A percentile compares a stretch with the other conserved stretches of the same genome.
Evolutionary conservation across 73 alveolate species (phyloP).

Genomic region (Blepharisma stoltei): DNA sequence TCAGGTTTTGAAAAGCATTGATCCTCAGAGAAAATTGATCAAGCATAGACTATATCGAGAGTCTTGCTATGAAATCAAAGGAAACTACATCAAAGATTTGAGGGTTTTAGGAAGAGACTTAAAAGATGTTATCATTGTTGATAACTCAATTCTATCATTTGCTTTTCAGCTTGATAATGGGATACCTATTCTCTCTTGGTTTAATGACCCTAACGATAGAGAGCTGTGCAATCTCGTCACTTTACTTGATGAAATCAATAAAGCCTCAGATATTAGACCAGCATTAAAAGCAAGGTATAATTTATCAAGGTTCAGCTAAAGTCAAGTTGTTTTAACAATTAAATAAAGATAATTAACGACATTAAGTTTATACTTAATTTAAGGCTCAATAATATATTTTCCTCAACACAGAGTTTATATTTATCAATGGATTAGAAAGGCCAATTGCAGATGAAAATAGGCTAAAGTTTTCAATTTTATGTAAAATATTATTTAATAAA

Average conservation of each 20-base stretch:
- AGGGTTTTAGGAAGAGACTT: slow-evolving; percentile 54
- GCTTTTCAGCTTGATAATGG: slow-evolving; percentile 78
- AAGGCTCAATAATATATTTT: no score
- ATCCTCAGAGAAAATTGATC: slow-evolving; percentile 28
- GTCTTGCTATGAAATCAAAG: slow-evolving; percentile 45
- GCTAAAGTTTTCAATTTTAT: no score
- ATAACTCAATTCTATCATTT: slow-evolving; percentile 80
- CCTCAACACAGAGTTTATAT: no score
- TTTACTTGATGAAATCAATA: slow-evolving; percentile 18
- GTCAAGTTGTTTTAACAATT: no score
- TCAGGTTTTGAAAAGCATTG: slow-evolving; percentile 46
- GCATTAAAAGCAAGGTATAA: slow-evolving; percentile 3
- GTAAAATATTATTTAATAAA: no score
- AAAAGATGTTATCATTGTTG: slow-evolving; percentile 54
- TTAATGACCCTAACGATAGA: slow-evolving; percentile 44
- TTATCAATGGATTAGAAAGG: no score
- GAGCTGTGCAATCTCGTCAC: slow-evolving; percentile 39
- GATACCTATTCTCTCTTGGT: slow-evolving; percentile 59
- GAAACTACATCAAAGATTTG: slow-evolving; percentile 52
- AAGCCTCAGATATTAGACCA: not conserved
- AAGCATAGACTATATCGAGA: slow-evolving; percentile 53
- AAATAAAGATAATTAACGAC: no score
- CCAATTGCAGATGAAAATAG: no score
- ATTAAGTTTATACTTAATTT: no score
- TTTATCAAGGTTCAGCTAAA: not conserved